Evolutionary conservation across 768 basidiomycete genomes (phyloP).

Genomic region (Mycena rosella): DNA sequence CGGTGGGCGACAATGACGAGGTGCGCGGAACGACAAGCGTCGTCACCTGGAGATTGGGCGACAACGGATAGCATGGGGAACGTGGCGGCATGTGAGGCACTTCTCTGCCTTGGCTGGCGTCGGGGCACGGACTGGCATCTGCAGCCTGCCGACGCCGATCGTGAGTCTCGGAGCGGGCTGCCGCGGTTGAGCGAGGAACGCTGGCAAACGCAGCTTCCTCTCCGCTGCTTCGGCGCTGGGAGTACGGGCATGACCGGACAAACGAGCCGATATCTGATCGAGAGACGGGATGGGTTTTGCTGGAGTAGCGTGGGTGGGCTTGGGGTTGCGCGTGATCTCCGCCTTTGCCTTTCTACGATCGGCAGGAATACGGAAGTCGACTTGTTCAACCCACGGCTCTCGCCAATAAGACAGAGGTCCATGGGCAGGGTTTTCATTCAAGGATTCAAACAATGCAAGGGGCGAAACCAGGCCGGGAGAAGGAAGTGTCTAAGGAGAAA

Average conservation of each 20-base stretch:
- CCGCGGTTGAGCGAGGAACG: constrained; percentile 39
- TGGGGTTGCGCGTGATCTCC: constrained; percentile 24
- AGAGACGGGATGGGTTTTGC: constrained; percentile 69
- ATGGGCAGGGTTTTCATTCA: constrained; percentile 51
- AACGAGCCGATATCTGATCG: constrained; percentile 79
- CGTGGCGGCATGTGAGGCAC: constrained; percentile 46
- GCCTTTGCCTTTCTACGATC: constrained; percentile 39
- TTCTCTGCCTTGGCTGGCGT: constrained; percentile 43
- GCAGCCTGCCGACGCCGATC: constrained; percentile 56
- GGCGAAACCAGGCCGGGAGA: constrained; percentile 78
- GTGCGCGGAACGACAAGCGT: constrained; percentile 64
- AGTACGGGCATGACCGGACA: constrained; percentile 54
- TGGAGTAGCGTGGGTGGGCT: constrained; percentile 27
- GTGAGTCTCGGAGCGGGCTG: constrained; percentile 41
- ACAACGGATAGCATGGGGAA: constrained; percentile 53
- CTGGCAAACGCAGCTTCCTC: constrained; percentile 35
- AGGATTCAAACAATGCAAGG: constrained; percentile 66
- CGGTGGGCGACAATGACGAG: constrained; percentile 54
- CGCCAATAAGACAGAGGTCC: constrained; percentile 41
- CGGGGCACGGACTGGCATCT: constrained; percentile 54
- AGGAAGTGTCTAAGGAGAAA: constrained; percentile 59
- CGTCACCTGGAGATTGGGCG: constrained; percentile 61
- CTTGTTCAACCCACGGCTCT: constrained; percentile 74
- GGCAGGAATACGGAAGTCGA: constrained; percentile 66
- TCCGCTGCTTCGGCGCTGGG: constrained; percentile 39